Evolutionary conservation across 306 rosid species (phyloP), one percentile per base, ranked within the genome.

Genomic region (Vigna unguiculata): DNA sequence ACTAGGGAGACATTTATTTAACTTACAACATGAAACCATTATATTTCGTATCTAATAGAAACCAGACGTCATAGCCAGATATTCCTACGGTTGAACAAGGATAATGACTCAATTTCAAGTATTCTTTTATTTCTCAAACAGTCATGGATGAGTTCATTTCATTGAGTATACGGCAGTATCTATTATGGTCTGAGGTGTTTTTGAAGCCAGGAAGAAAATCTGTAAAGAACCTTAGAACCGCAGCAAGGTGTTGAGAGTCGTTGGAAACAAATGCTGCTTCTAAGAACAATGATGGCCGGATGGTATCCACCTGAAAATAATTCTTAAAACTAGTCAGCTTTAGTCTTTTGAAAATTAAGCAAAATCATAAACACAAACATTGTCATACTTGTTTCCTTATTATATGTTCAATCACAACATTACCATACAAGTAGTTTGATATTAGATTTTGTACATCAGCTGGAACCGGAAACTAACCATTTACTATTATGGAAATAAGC

Each of bases 231-330:
- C 97, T 90, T 63, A 92, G 81, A 80, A 92, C 97, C 34, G 99
- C 91, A 72, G 98, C 91, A 54, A 92, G 86, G 84, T 86, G 90
- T 81, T 89, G 93, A 2, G 92, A 74, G 83, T 96, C 89, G 11
- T 71, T 88, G 47, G 93, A 88, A 36, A 83, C 83, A 64, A 84
- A 86, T 65, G 98, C 97, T 4, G 91, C 91, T 83, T 96, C 93
- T 15, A 92, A 96, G 88, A 92, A 96, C 89, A 92, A 74, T n/a
- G 97, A 88, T 38, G 99, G 89, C 57, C 93, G 86, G 69, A 96
- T 72, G 32, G 86, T 89, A 65, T 82, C 86, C 83, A 92, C 98
- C 99, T 96, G 93, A 77, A 81, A 74, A 61, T 72, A 82, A 76
- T 71, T 78, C 46, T 9, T 69, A 60, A 58, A 20, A 57, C 59